Evolutionary conservation across 2,329 filamentous ascomycete species (phyloP).

Genomic region (Myriosclerotinia scirpicola): DNA sequence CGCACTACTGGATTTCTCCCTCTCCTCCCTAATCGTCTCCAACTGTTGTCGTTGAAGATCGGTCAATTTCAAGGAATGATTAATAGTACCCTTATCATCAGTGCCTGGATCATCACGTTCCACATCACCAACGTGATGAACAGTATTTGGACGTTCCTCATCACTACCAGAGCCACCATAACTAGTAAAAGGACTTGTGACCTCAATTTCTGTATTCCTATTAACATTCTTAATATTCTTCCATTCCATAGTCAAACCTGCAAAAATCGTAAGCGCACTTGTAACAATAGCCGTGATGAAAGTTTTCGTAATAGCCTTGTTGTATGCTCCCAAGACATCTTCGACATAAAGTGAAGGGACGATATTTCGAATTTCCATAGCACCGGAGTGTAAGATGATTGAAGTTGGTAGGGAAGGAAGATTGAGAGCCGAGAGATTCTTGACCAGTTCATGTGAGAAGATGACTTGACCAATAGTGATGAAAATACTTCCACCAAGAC

Average conservation of each 20-base stretch:
- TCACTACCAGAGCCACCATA: constrained; percentile 5
- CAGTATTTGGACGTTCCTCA: neutral
- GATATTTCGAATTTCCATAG: constrained; percentile 51
- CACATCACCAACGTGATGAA: neutral
- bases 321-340: constrained; percentile 55
- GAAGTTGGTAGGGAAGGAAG: constrained; percentile 22
- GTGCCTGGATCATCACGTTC: neutral
- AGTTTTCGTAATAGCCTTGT: constrained; percentile 50
- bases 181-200: neutral
- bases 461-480: constrained; percentile 39
- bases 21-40: constrained; percentile 14
- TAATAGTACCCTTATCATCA: neutral
- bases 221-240: constrained; percentile 53
- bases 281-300: constrained; percentile 57
- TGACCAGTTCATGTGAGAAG: constrained; percentile 36
- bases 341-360: constrained; percentile 43
- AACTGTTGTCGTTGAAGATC: constrained; percentile 1
- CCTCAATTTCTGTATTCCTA: constrained; percentile 7
- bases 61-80: neutral
- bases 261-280: constrained; percentile 49
- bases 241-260: constrained; percentile 55
- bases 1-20: constrained; percentile 3
- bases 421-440: constrained; percentile 24
- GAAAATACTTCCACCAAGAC: constrained; percentile 43
- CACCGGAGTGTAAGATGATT: constrained; percentile 44